Evolutionary conservation across 192 early-diverging fungal species (phyloP), one percentile per base, ranked within the genome.

Genomic region (Pilaira anomala): DNA sequence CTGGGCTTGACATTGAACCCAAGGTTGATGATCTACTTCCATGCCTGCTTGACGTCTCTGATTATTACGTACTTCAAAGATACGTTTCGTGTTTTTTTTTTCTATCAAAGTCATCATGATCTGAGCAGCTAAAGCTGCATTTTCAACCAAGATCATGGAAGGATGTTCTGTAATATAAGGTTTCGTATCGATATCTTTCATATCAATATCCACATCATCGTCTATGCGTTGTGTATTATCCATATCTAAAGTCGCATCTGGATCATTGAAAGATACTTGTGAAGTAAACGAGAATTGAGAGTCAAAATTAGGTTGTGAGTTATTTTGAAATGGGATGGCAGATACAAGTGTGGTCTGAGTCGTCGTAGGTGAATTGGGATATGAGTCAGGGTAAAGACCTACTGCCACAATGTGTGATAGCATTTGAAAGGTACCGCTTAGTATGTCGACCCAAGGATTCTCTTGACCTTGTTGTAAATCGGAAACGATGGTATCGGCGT

Each of bases 51-150:
- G 26, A 48, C 42, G 13, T 39, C 30, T 51, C 26, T 69, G 67
- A 39, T 55, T 39, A 24, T 69, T 42, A 22, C 51, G 48, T 18
- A 65, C 53, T 29, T 69, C 67, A 69, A 69, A 56, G 19, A 69
- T 40, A 2, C 60, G n/a, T 14, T 63, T 69, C 5, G 53, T 53
- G 14, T 58, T 50, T 50, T 63, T 69, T 29, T 69, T 69, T 28
- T 69, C 67, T 11, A 69, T 58, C 18, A 69, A 46, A 21, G 62
- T 46, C 39, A 69, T 69, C 40, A 69, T 53, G 1, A 69, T 36
- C 5, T 48, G 40, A 19, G 60, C 51, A 40, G 67, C 67, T 9
- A 25, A 12, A 16, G 60, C 51, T 0, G 67, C 67, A 57, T 69
- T 69, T 16, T 18, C 24, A 12, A 18, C 41, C 19, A 54, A 22